Conservation (phyloP, 1,284 basidiomycete genomes). For the Fomitopsis betulina region DNA sequence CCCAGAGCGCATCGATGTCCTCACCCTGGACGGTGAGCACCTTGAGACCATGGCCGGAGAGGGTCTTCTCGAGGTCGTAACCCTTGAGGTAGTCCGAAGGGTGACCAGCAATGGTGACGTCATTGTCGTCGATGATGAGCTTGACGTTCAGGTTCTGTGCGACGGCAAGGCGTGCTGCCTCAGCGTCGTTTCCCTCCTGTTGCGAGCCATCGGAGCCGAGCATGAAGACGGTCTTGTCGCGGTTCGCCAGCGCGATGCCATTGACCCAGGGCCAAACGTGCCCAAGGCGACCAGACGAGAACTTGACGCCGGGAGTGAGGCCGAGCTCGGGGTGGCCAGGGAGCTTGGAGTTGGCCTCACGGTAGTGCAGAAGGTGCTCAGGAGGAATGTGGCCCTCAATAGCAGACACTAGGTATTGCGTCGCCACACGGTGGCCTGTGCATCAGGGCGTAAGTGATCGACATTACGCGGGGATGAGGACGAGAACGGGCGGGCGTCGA, state of each 20-base stretch:
- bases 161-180: constrained; percentile 81
- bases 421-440: constrained; percentile 81
- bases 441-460: neutral
- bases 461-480: neutral
- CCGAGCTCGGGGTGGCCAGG: constrained; percentile 85
- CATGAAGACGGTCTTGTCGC: constrained; percentile 72
- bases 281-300: constrained; percentile 81
- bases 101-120: constrained; percentile 84
- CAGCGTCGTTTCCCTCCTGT: constrained; percentile 86
- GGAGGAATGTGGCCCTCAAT: constrained; percentile 67
- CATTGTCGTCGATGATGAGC: constrained; percentile 82
- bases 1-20: constrained; percentile 74
- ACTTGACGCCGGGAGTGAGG: constrained; percentile 81
- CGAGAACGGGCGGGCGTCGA: neutral
- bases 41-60: constrained; percentile 77
- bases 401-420: constrained; percentile 77
- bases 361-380: constrained; percentile 78
- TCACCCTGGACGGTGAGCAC: constrained; percentile 72
- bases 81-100: constrained; percentile 81
- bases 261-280: constrained; percentile 84
- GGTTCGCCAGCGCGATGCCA: constrained; percentile 76
- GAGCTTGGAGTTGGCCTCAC: constrained; percentile 78
- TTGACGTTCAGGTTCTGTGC: constrained; percentile 80
- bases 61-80: constrained; percentile 65
- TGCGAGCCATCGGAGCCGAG: constrained; percentile 86